Evolutionary conservation across 805 yeast genomes (phyloP), one percentile per base, ranked within the genome.

Genomic region (Cyberlindnera veronae): DNA sequence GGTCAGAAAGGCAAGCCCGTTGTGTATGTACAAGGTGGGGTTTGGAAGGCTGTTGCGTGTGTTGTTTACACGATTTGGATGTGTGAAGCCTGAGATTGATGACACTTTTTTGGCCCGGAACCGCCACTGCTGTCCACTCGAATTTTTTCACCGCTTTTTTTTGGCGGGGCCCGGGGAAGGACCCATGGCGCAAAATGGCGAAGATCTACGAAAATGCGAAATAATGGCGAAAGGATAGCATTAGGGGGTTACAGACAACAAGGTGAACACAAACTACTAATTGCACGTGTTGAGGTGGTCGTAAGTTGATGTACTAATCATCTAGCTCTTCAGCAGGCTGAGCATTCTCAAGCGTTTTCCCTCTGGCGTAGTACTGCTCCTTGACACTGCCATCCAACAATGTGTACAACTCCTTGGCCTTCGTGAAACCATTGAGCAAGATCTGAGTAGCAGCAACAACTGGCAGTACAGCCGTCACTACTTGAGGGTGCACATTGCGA

Each of bases 311-410:
- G n/a, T n/a, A n/a, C n/a, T n/a, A n/a, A n/a, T n/a, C n/a, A n/a
- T n/a, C n/a, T n/a, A n/a, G n/a, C n/a, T n/a, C n/a, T n/a, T n/a
- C n/a, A n/a, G n/a, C n/a, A n/a, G n/a, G n/a, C n/a, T n/a, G n/a
- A n/a, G n/a, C n/a, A n/a, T 57, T 57, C 48, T 74, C 76, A 39
- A 77, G 64, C 4, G 79, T 72, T 50, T 77, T 71, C 2, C 83
- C 83, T 37, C 68, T 68, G 11, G 77, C 77, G 44, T 77, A 79
- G 44, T 69, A 68, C 48, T 77, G 80, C 42, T 75, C 75, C 52
- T 73, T 76, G n/a, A 79, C 78, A 48, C 68, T 68, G 34, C 70
- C 69, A 35, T 66, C 62, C 30, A 71, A 53, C 17, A 41, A 41
- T 2, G 38, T 38, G 44, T 55, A 33, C 29, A 34, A 37, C 14